Conservation (phyloP, 2,329 filamentous ascomycete genomes). For the Paecilomyces fulvus region DNA sequence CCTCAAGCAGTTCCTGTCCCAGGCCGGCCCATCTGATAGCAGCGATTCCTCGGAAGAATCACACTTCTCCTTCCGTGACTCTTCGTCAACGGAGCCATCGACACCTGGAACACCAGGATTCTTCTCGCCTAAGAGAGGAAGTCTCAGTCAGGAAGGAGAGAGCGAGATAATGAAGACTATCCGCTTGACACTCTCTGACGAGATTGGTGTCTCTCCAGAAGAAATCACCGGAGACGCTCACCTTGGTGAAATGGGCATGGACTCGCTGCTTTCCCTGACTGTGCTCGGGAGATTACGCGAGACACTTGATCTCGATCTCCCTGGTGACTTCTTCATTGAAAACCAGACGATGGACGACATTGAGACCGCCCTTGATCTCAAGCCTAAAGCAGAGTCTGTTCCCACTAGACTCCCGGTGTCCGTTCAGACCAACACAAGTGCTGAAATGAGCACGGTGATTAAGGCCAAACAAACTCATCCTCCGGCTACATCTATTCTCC, state of each 20-base stretch:
- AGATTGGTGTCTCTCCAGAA: slow-evolving; percentile 34
- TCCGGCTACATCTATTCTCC: slow-evolving; percentile 33
- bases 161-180: slow-evolving; percentile 32
- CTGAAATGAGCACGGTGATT: slow-evolving; percentile 11
- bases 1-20: slow-evolving; percentile 48
- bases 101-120: slow-evolving; percentile 26
- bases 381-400: slow-evolving; percentile 22
- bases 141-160: slow-evolving; percentile 14
- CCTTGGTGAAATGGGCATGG: slow-evolving; percentile 37
- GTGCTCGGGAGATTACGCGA: slow-evolving; percentile 39
- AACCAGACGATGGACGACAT: slow-evolving; percentile 34
- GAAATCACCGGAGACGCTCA: slow-evolving; percentile 34
- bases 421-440: slow-evolving; percentile 14
- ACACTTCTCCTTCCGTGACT: slow-evolving; percentile 17
- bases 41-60: slow-evolving; percentile 23
- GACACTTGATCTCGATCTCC: slow-evolving; percentile 32
- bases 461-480: slow-evolving; percentile 19
- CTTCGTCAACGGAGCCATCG: slow-evolving; percentile 25
- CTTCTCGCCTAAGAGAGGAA: slow-evolving; percentile 18
- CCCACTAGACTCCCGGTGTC: slow-evolving; percentile 8
- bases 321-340: slow-evolving; percentile 37
- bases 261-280: slow-evolving; percentile 39
- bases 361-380: slow-evolving; percentile 29
- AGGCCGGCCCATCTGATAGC: slow-evolving; percentile 23
- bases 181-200: slow-evolving; percentile 33